These are phyloP conservation scores for Globisporangium nunn DNA, from an alignment of 352 stramenopile species.

Conservation along the genomic window DNA sequence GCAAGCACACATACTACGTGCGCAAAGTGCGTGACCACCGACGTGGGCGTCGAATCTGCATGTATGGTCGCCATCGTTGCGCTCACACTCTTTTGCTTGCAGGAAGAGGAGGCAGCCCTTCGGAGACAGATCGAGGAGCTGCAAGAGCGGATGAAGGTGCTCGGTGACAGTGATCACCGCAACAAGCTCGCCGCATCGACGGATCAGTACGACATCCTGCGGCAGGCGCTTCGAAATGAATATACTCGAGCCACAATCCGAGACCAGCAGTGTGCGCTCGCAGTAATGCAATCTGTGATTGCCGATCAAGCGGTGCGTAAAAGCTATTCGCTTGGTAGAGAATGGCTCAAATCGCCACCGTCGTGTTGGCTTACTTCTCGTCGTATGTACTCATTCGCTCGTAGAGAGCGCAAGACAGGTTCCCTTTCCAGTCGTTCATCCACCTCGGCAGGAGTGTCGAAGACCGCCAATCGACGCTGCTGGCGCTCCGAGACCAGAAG, in stretches of 20 bases:
- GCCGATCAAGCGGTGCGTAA: not conserved
- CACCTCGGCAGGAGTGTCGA: not conserved
- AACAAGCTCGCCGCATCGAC: constrained; percentile 14
- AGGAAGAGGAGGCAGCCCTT: constrained; percentile 40
- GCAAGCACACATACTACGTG: not conserved
- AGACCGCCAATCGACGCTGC: not conserved
- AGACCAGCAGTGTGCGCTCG: not conserved
- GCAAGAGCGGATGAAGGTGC: constrained; percentile 16
- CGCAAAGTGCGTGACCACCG: not conserved
- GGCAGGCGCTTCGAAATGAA: not conserved
- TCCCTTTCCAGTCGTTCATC: not conserved
- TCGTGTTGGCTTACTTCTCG: not conserved
- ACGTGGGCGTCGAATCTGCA: too few relatives aligned
- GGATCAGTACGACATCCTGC: not conserved
- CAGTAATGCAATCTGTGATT: not conserved
- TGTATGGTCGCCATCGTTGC: too few relatives aligned
- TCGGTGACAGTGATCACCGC: constrained; percentile 14
- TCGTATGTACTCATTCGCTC: not conserved
- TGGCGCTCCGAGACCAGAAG: not conserved
- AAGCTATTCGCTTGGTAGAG: not conserved
- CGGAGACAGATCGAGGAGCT: constrained; percentile 24
- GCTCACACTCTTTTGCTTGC: not conserved
- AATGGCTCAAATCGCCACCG: not conserved
- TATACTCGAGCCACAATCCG: not conserved
- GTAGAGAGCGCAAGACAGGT: constrained; percentile 5